Evolutionary conservation across 176 grass and related monocot species (phyloP), one percentile per base, ranked within the genome.

Genomic region (Hsuehochloa calcarea): DNA sequence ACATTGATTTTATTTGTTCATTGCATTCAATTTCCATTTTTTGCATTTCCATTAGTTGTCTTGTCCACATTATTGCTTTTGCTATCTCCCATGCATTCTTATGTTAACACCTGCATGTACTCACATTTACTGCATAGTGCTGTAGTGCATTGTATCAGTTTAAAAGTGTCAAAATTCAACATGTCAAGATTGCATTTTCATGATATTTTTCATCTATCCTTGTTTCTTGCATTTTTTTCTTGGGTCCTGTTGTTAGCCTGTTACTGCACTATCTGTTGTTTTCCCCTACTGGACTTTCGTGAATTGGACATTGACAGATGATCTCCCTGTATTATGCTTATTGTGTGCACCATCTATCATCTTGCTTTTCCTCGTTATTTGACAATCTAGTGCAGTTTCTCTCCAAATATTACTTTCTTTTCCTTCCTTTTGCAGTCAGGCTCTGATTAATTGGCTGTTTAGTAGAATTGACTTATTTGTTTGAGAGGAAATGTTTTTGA

Each of bases 1-100:
- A 74, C 25, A 25, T 49, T 69, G 8, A 19, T 78, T 78, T 55
- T 72, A 34, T 86, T 86, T 70, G 40, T 52, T 80, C 6, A 27
- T 55, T 34, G 38, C 47, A 26, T 62, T 38, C 25, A 17, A 3
- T 40, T 72, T 75, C 59, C 12, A 13, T 27, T 40, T 80, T 80
- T 65, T 26, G 14, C n/a, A 26, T 80, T 85, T 75, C 50, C 61
- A 56, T 68, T 76, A 51, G 9, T 68, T 80, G 11, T 47, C 34
- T 12, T 73, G 29, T n/a, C 25, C 34, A 77, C 20, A 65, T 55
- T 73, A 9, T 67, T 77, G 52, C 26, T 55, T 65, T 27, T 54
- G 5, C 51, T 70, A 50, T 71, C 15, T 66, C 39, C 29, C 4
- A 4, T 50, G 40, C 22, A 49, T 46, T 85, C 62, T 80, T 66